These are phyloP conservation scores for Millerago galiae DNA, from an alignment of 805 yeast species.

Conservation along the genomic window DNA sequence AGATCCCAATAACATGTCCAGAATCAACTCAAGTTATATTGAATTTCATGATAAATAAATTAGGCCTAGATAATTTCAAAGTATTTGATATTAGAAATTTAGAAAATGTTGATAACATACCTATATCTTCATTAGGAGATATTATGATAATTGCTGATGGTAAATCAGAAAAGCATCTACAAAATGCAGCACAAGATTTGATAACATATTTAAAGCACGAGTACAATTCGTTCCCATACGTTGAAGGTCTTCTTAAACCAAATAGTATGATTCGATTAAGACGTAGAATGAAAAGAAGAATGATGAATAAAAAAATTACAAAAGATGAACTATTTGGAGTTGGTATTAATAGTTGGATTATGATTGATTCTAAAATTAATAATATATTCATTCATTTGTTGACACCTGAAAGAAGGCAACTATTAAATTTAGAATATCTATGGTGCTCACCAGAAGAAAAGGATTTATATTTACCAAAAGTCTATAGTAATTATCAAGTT, in stretches of 20 bases:
- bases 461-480: constrained; percentile 10
- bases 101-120: constrained; percentile 23
- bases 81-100: constrained; percentile 56
- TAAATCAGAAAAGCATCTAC: constrained; percentile 68
- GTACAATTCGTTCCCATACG: constrained; percentile 37
- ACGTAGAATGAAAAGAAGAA: constrained; percentile 44
- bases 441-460: constrained; percentile 41
- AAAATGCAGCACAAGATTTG: constrained; percentile 59
- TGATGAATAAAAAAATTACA: constrained; percentile 46
- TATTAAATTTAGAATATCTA: constrained; percentile 63
- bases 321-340: constrained; percentile 51
- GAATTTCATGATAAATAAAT: constrained; percentile 43
- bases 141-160: constrained; percentile 69
- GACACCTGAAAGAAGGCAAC: constrained; percentile 61
- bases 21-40: constrained; percentile 38
- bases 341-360: constrained; percentile 71
- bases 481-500: neutral
- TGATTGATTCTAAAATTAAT: constrained; percentile 61
- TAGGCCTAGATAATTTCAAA: constrained; percentile 59
- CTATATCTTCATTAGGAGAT: constrained; percentile 34
- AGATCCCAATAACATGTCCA: constrained; percentile 57
- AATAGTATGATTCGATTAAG: constrained; percentile 45
- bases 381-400: constrained; percentile 66
- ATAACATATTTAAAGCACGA: constrained; percentile 51
- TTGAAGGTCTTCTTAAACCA: constrained; percentile 68